Evolutionary conservation across 2,329 filamentous ascomycete genomes (phyloP).

Genomic region (Mycocentrospora acerina): DNA sequence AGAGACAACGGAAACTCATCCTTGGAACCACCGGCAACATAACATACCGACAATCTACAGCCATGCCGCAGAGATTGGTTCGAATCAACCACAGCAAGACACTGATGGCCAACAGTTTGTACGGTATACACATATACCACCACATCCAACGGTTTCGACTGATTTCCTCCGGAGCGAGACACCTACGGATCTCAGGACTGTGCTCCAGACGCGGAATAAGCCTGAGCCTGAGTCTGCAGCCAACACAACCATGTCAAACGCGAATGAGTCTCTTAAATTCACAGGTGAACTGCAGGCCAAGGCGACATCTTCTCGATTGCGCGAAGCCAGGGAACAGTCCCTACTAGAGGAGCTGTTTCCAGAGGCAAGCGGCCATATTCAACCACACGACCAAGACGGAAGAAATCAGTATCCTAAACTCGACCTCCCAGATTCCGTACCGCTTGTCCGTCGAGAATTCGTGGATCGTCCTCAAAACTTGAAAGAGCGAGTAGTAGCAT

Average conservation of each 20-base stretch:
- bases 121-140: slow-evolving; percentile 16
- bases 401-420: slow-evolving; percentile 32
- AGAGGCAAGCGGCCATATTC: slow-evolving; percentile 39
- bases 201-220: background rate
- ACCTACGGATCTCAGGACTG: background rate
- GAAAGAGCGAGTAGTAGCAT: slow-evolving; percentile 23
- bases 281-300: background rate
- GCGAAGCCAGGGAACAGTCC: slow-evolving; percentile 32
- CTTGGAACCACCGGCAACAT: too few species aligned
- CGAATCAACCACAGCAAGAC: too few species aligned
- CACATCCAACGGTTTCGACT: slow-evolving; percentile 14
- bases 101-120: slow-evolving; percentile 11
- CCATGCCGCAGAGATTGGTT: too few species aligned
- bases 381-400: slow-evolving; percentile 12
- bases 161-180: slow-evolving; percentile 2
- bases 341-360: slow-evolving; percentile 58
- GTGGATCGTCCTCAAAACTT: slow-evolving; percentile 5
- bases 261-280: background rate
- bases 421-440: slow-evolving; percentile 18
- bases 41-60: too few species aligned
- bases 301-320: slow-evolving; percentile 1
- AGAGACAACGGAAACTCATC: too few species aligned
- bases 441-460: slow-evolving; percentile 10
- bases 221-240: too few species aligned
- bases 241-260: too few species aligned